Evolutionary conservation across 805 yeast genomes (phyloP), one percentile per base, ranked within the genome.

Genomic region (Metschnikowia peoriensis): DNA sequence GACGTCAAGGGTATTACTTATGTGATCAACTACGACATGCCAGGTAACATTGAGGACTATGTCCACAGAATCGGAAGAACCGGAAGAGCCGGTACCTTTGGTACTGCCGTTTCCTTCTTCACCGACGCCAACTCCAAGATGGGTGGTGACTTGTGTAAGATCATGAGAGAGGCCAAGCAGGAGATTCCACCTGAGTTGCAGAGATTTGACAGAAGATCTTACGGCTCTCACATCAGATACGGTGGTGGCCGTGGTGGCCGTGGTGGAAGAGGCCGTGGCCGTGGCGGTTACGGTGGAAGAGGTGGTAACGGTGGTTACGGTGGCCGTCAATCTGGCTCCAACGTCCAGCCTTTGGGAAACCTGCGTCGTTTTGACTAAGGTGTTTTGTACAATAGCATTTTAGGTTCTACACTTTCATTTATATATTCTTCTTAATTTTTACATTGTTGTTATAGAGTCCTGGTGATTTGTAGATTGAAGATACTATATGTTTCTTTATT

Each of bases 51-150:
- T 69, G 99, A 94, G 80, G 98, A 94, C 78, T 93, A 93, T 72
- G 97, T 93, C 58, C 99, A 93, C 74, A 85, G 99, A 79, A 94
- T 93, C 68, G 99, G 99, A 74, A 92, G 97, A 84, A 92, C 99
- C 60, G 99, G 99, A 72, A 90, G 99, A 83, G 99, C 97, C 61
- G 98, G 98, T 72, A 85, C 91, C 57, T 80, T 81, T 57, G 99
- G 99, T 82, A 92, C 94, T 57, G 97, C 99, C 51, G 83, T 91
- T 61, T 89, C 98, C 8, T 84, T 93, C 72, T 94, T 94, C 82
- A 90, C 97, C 54, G 88, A 84, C 59, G 92, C 80, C 60, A 89
- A 91, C 79, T 78, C 89, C 63, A 84, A 87, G 76, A 82, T 91
- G 73, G 97, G 98, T 62, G 88, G 89, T 65, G 94, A 90, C 66